Base-by-base conservation (phyloP, 2,329 filamentous ascomycete species). In the Didymellaceae sp. region DNA sequence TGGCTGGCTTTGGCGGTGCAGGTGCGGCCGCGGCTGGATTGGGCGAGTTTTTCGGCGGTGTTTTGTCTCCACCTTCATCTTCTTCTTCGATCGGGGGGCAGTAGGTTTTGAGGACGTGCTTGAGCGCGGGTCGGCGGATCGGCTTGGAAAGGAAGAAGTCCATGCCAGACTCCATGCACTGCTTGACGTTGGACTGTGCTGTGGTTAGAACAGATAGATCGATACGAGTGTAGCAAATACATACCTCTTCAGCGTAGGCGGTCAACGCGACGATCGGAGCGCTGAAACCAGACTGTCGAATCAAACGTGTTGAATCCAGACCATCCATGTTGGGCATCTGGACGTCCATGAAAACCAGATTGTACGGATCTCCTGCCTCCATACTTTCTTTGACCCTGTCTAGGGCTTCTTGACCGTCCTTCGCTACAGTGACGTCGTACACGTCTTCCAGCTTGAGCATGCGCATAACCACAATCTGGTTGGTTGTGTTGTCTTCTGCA, bases 331-430 rank as follows among this genome's bases (percentile, higher is more conserved):
- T 95, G 3, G 92, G 92, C 92, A 97, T 97, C 63, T 85, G 90
- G 6, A 96, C 88, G 64, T 97, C 92, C 92, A 96, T 97, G 67
- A 96, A 94, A 56, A 97, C 93, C 20, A 97, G 80, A 61, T 96
- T 90, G 68, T 93, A 96, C 2, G 82, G 82, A 45, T 82, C 80
- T 43, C 86, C 82, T 21, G 82, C 82, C 40, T 86, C 84, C 88
- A 96, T 94, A 57, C 86, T 88, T 13, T 85, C 85, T 68, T 91
- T 92, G 58, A 96, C 91, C 21, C 88, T 79, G 55, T 96, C 91
- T 52, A 91, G 90, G 0, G 92, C 92, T 74, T 96, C 90, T 71
- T 95, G 89, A 0, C 75, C 75, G 44, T 77, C 66, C 50, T 90
- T 90, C 43, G 91, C 92, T 41, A 96, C 87, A 0, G 89, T 93